Percentiles rank a stretch among this genome's conserved stretches.
phyloP scores from a whole-genome alignment of 495 filamentous ascomycete genomes.

The Hyaloscypha bicolor region DNA sequence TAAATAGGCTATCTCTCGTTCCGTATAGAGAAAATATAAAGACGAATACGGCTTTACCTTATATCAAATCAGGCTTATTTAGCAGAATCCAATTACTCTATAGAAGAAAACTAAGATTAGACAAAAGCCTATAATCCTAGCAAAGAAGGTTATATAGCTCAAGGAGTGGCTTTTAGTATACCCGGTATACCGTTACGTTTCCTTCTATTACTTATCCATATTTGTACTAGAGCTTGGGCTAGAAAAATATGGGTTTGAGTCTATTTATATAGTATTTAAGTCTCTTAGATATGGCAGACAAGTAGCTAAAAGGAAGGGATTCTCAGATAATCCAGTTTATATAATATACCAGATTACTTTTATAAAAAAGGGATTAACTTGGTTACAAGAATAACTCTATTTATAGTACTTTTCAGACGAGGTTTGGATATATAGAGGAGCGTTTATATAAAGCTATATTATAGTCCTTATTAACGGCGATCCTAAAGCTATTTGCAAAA shows the following conservation, averaged over 20 bases:
- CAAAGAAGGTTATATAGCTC: too few species aligned
- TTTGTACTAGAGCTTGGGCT: too few species aligned
- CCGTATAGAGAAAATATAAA: too few species aligned
- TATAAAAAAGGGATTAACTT: constrained; percentile 1
- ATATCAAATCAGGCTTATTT: too few species aligned
- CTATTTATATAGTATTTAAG: not conserved
- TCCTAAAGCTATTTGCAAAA: not conserved
- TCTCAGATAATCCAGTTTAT: not conserved
- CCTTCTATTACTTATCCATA: too few species aligned
- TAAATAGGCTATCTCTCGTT: too few species aligned
- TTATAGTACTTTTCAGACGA: constrained; percentile 16
- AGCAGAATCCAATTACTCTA: too few species aligned
- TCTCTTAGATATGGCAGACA: not conserved
- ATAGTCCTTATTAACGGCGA: not conserved
- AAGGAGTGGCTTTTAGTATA: too few species aligned
- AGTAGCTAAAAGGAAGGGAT: not conserved
- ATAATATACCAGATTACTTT: not conserved
- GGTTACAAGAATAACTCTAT: not conserved
- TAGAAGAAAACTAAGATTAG: too few species aligned
- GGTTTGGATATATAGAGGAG: constrained; percentile 16
- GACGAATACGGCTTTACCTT: too few species aligned
- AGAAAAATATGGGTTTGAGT: not conserved
- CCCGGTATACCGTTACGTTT: too few species aligned
- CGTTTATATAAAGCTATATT: constrained; percentile 7
- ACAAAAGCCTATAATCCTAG: too few species aligned